Base-by-base conservation (phyloP, 2,329 filamentous ascomycete species). In the Zarea fungicola region DNA sequence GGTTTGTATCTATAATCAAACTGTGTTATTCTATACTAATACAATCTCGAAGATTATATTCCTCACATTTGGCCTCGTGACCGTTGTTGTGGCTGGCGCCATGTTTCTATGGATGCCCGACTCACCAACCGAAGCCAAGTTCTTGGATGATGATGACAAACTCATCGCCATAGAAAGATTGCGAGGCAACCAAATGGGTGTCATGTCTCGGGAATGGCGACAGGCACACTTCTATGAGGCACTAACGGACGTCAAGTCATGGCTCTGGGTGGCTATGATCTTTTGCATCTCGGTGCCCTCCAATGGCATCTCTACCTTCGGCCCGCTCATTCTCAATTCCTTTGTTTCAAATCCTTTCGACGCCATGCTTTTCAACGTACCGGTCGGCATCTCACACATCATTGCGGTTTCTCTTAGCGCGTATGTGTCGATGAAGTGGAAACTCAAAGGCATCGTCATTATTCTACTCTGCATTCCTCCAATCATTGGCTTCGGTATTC, bases 321-420 rank as follows among this genome's bases (percentile, higher is more conserved):
- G 80, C 0, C 77, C 76, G 1, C 64, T 83, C 32, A 83, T 84
- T 55, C 73, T 84, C 47, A 65, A 78, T 41, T 73, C 74, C 0
- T 83, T 84, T 49, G 79, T 80, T 1, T 81, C 78, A 43, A 68
- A 73, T 25, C 70, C 73, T 6, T 80, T 81, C 46, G 65, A 73
- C 14, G 80, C 79, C 0, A 81, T 82, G 42, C 62, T 82, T 0
- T 78, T 82, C 65, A 81, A 82, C 52, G 80, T 83, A 39, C 78
- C 77, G 0, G 78, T 83, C 42, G 80, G 80, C 1, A 67, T 75
- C 1, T 78, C 81, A 0, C 81, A 84, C 54, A 71, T 84, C 19
- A 64, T 83, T 16, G 73, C 76, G 0, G 84, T 80, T 1, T 69
- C 81, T 36, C 74, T 72, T 5, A 77, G 78, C 13, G 78, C 79